These are phyloP conservation scores for Dothidotthia symphoricarpi DNA, from an alignment of 2,329 filamentous ascomycete species.

Conservation along the genomic window DNA sequence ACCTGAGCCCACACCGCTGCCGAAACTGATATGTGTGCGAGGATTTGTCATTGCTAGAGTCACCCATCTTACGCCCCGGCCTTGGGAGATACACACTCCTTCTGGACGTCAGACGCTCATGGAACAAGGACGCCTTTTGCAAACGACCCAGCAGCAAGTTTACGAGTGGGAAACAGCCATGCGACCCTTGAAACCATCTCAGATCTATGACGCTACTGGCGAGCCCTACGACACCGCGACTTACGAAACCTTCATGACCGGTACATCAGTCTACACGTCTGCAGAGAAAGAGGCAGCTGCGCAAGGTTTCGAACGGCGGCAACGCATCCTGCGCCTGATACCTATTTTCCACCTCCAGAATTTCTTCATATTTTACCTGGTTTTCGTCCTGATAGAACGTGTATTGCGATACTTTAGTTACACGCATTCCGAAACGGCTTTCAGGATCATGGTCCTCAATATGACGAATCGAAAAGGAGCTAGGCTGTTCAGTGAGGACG, in stretches of 20 bases:
- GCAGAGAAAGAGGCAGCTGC: neutral
- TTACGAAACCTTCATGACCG: conserved; percentile 5
- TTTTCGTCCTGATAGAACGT: too few relatives aligned
- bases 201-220: conserved; percentile 2
- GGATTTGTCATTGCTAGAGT: conserved; percentile 2
- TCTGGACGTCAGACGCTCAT: conserved; percentile 1
- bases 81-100: conserved; percentile 1
- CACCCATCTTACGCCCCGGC: conserved; percentile 1
- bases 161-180: conserved; percentile 4
- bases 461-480: too few relatives aligned
- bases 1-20: neutral
- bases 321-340: conserved; percentile 3
- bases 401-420: too few relatives aligned
- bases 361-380: too few relatives aligned
- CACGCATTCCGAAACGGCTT: too few relatives aligned
- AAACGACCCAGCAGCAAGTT: conserved; percentile 2
- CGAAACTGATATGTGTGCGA: neutral
- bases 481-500: too few relatives aligned
- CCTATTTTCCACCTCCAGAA: too few relatives aligned
- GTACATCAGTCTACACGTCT: neutral
- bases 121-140: conserved; percentile 1
- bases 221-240: neutral
- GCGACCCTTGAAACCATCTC: neutral
- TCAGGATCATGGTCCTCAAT: too few relatives aligned
- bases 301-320: conserved; percentile 1